A percentile compares a stretch with the other conserved stretches of the same genome.
Conservation (phyloP, 768 basidiomycete species). For the Suillus paluster region DNA sequence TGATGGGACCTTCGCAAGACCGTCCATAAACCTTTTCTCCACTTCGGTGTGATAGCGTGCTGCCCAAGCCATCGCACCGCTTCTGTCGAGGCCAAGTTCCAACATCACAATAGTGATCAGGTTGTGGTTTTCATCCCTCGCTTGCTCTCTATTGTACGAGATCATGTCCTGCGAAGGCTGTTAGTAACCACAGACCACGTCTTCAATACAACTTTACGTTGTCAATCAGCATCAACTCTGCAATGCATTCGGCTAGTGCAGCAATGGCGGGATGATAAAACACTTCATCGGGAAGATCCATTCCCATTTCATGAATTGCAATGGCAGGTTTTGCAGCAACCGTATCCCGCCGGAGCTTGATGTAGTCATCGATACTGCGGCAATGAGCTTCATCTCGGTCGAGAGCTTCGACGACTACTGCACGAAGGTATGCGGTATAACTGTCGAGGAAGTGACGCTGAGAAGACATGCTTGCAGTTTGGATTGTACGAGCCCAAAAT, state of each 20-base stretch:
- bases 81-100: conserved; percentile 27
- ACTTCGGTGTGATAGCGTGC: conserved; percentile 17
- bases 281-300: conserved; percentile 39
- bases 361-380: conserved; percentile 34
- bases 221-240: conserved; percentile 27
- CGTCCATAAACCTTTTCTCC: conserved; percentile 23
- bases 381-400: conserved; percentile 14
- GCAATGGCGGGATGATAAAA: conserved; percentile 29
- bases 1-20: conserved; percentile 28
- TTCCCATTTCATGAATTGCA: conserved; percentile 31
- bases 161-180: conserved; percentile 33
- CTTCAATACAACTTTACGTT: conserved; percentile 18
- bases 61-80: conserved; percentile 34
- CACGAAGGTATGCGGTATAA: conserved; percentile 7
- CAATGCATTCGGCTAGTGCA: conserved; percentile 13
- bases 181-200: neutral
- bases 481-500: conserved; percentile 12
- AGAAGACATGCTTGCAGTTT: conserved; percentile 2
- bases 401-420: conserved; percentile 6
- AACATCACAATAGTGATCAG: conserved; percentile 39
- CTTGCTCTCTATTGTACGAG: conserved; percentile 42
- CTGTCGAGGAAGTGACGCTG: conserved; percentile 13
- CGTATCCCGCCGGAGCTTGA: conserved; percentile 37
- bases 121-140: conserved; percentile 38
- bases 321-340: conserved; percentile 35